phyloP scores from a whole-genome alignment of 23 red algal genomes.

The Pyropia haitanensis region DNA sequence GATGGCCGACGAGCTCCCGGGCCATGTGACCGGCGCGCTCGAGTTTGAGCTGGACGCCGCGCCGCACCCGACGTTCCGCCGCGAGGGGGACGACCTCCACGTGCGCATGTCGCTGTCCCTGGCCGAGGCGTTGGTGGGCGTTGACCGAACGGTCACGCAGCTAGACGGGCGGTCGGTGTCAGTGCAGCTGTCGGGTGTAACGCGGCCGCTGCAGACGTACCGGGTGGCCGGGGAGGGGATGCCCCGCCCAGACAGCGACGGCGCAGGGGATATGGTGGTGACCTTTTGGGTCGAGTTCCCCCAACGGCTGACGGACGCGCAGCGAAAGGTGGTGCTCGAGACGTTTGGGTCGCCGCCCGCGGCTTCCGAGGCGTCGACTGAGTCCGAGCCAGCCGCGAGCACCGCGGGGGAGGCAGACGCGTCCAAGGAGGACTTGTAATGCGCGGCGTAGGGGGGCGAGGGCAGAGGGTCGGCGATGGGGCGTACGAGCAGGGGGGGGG shows the following conservation, averaged over 20 bases:
- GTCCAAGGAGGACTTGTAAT: too few species aligned
- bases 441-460: too few species aligned
- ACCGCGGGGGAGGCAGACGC: too few species aligned
- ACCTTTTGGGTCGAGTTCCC: constrained; percentile 87
- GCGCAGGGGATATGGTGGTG: constrained; percentile 47
- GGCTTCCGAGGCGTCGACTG: too few species aligned
- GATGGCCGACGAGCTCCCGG: constrained; percentile 75
- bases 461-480: too few species aligned
- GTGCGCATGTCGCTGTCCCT: constrained; percentile 53
- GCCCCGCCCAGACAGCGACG: constrained; percentile 22
- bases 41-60: constrained; percentile 50
- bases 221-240: constrained; percentile 58
- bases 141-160: constrained; percentile 67
- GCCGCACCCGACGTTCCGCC: constrained; percentile 44
- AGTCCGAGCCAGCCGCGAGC: too few species aligned
- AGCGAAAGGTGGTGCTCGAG: constrained; percentile 36
- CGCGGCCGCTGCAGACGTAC: constrained; percentile 47
- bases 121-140: constrained; percentile 69
- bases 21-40: constrained; percentile 48
- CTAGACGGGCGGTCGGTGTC: constrained; percentile 69
- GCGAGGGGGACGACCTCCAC: constrained; percentile 62
- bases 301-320: constrained; percentile 32
- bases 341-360: constrained; percentile 30
- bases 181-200: constrained; percentile 35
- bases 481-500: too few species aligned